Base-by-base conservation (phyloP, 2,329 filamentous ascomycete genomes). In the Claviceps sorghi region DNA sequence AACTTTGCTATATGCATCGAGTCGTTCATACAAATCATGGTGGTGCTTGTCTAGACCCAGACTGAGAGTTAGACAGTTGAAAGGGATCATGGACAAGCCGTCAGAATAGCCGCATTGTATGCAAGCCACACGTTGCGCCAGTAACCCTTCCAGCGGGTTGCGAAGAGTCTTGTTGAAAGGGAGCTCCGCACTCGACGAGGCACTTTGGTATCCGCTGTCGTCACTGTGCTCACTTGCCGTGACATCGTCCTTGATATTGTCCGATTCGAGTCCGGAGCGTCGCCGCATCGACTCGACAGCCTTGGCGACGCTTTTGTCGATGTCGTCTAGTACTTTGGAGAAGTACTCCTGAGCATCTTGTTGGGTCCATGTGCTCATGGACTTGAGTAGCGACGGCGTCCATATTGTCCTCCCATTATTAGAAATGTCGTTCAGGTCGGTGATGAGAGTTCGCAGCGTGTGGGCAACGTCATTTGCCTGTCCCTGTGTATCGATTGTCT, bases 341-440 rank as follows among this genome's bases (percentile, higher is more conserved):
- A 87, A 96, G 66, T 97, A 98, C 66, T 98, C 93, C 64, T 97
- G 93, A 5, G 93, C 93, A 68, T 98, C 93, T 67, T 98, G 93
- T 64, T 97, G 93, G 59, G 94, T 86, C 80, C 86, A 95, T 32
- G 87, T 95, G 66, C 84, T 91, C 84, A 97, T 94, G 10, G 83
- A 90, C 67, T 95, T 95, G 46, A 96, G 72, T 52, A 84, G 80
- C 0, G 78, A 72, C 0, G 88, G 86, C 7, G 89, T 89, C 88
- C 88, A 95, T 15, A 96, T 72, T 21, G 83, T 84, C 60, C 76
- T 77, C 8, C 88, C 88, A 55, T 87, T 83, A 60, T 89, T 87
- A 9, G 75, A 70, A 0, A 77, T 69, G 61, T 84, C 76, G 60
- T 85, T 87, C 40, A 96, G 72, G 52, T 82, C 79, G n/a, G 69